Conservation (phyloP, 257 asterid species). For the Haberlea rhodopensis region DNA sequence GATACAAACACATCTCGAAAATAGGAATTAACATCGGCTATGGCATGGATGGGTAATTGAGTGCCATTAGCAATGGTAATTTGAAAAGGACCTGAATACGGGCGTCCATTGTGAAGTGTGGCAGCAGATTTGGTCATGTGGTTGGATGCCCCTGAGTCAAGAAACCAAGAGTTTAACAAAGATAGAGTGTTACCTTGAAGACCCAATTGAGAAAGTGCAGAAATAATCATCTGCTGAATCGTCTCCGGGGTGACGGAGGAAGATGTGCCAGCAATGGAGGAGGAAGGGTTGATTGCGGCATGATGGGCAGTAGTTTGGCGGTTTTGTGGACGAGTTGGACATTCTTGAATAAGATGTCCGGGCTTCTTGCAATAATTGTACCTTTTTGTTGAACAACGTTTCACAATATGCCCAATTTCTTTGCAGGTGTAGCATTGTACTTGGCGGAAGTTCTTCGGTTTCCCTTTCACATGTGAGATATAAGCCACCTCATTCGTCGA, state of each 20-base stretch:
- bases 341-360: conserved; percentile 2
- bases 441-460: not conserved
- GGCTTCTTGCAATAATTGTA: conserved; percentile 13
- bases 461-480: not conserved
- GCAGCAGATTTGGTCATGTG: conserved; percentile 10
- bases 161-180: not conserved
- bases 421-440: no score
- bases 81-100: not conserved
- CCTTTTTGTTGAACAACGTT: not conserved
- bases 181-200: not conserved
- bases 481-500: not conserved
- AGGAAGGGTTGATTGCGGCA: not conserved
- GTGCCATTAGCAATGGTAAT: conserved; percentile 7
- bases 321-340: not conserved
- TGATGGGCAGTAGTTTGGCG: not conserved
- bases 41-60: not conserved
- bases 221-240: conserved; percentile 1
- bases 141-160: conserved; percentile 9
- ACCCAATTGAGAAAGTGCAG: not conserved
- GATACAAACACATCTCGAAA: no score
- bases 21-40: not conserved
- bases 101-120: not conserved
- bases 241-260: not conserved
- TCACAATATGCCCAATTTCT: not conserved
- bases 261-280: not conserved